Evolutionary conservation across 192 early-diverging fungal genomes (phyloP), one percentile per base, ranked within the genome.

Genomic region (Coemansia sp.): DNA sequence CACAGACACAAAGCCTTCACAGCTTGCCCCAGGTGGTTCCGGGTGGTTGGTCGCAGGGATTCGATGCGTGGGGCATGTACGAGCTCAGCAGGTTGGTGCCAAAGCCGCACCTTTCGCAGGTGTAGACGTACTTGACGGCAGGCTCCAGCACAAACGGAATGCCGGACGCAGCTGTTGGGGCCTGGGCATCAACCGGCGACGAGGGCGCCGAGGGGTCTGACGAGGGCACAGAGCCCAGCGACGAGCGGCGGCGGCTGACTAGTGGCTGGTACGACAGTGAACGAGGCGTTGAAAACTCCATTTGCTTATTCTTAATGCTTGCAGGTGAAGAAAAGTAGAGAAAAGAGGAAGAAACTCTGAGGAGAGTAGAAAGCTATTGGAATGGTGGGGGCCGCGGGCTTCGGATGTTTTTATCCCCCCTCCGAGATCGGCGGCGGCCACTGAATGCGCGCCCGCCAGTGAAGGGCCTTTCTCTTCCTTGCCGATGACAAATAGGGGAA

Each of bases 21-120:
- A 59, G 55, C 22, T 50, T 56, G 26, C 60, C 51, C 67, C 67
- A 70, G 21, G 51, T 51, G 17, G 42, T 43, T 13, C 34, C 31
- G 9, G 37, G 47, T 10, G 55, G 51, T 31, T 54, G 50, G 45
- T 59, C 67, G 47, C 67, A 70, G 19, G 67, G 67, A 51, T 70
- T 63, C 2, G 67, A 57, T 0, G 43, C 37, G 23, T 70, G 67
- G 5, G 67, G 67, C 67, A 70, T 70, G 51, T 55, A 70, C 13
- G 47, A 38, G 54, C 60, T 55, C 6, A 70, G 60, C 35, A 70
- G 41, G 40, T 70, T 53, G 2, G 67, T 70, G 32, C 67, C 67
- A 27, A 70, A 64, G 4, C 67, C 67, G 47, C 67, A 70, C 23
- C 55, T 58, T 5, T 51, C n/a, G 60, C 67, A 70, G 1, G 48